A percentile compares a stretch with the other conserved stretches of the same genome.
Conservation (phyloP, 2,329 filamentous ascomycete genomes). For the Alternaria sp. region DNA sequence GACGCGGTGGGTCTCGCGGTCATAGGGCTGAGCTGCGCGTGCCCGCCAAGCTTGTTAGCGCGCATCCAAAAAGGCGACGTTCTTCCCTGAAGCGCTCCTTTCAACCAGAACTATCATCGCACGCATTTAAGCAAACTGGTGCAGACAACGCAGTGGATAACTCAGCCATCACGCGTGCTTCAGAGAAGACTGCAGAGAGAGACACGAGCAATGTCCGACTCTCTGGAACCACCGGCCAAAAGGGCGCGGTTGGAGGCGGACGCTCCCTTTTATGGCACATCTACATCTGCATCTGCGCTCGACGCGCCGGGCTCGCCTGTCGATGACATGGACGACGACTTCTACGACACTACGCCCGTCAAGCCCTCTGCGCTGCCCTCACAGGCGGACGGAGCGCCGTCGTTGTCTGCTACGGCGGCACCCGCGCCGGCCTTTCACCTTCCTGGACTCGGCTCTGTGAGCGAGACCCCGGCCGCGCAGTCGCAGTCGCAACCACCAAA, state of each 20-base stretch:
- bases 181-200: constrained; percentile 31
- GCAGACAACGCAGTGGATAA: constrained; percentile 37
- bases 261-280: constrained; percentile 43
- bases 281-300: constrained; percentile 34
- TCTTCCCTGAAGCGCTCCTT: constrained; percentile 15
- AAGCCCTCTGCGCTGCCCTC: constrained; percentile 31
- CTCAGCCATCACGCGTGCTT: constrained; percentile 34
- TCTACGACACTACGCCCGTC: constrained; percentile 45
- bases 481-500: constrained; percentile 24
- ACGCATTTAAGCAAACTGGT: constrained; percentile 35
- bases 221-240: constrained; percentile 50
- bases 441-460: constrained; percentile 46
- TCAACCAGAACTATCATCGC: constrained; percentile 30
- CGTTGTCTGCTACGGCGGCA: constrained; percentile 29
- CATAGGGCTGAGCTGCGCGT: constrained; percentile 32
- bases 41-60: constrained; percentile 28
- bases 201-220: constrained; percentile 42
- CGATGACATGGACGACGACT: constrained; percentile 50
- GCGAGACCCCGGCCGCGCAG: constrained; percentile 29
- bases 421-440: constrained; percentile 37
- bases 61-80: constrained; percentile 38
- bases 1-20: constrained; percentile 5
- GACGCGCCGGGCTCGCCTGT: constrained; percentile 48
- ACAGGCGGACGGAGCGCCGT: constrained; percentile 20
- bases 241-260: constrained; percentile 49